Percentiles rank a stretch among this genome's conserved stretches.
Conservation (phyloP, 2,329 filamentous ascomycete genomes). For the Xylaria multiplex region DNA sequence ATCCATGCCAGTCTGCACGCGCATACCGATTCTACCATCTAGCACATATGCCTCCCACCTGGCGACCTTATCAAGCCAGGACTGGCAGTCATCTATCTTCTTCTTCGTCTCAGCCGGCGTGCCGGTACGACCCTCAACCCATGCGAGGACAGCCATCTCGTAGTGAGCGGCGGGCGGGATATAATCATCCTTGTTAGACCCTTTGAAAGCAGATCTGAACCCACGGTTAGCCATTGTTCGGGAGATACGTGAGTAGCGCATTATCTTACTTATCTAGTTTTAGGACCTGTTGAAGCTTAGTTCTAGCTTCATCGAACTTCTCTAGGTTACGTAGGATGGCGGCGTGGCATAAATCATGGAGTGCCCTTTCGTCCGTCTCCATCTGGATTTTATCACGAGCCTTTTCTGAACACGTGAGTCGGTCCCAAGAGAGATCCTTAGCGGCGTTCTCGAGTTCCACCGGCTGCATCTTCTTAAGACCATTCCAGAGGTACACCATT, state of each 20-base stretch:
- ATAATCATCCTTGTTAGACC: conserved; percentile 74
- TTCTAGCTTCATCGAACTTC: conserved; percentile 71
- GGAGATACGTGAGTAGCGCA: conserved; percentile 20
- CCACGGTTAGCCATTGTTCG: not conserved
- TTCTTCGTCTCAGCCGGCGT: conserved; percentile 48
- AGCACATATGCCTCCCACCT: conserved; percentile 78
- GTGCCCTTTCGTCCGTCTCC: conserved; percentile 69
- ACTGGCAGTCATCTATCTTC: conserved; percentile 69
- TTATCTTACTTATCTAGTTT: conserved; percentile 66
- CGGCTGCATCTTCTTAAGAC: conserved; percentile 79
- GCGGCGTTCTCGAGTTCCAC: conserved; percentile 72
- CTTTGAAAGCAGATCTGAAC: conserved; percentile 64
- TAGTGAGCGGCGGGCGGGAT: conserved; percentile 80
- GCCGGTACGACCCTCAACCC: conserved; percentile 70
- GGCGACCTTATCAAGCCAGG: conserved; percentile 72
- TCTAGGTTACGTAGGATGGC: conserved; percentile 73
- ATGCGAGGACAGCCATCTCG: conserved; percentile 84
- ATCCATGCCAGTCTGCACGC: conserved; percentile 74
- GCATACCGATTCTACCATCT: conserved; percentile 78
- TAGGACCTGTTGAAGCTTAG: conserved; percentile 72
- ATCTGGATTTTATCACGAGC: conserved; percentile 59
- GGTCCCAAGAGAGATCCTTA: conserved; percentile 69
- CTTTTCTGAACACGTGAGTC: conserved; percentile 64
- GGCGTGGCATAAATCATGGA: conserved; percentile 73
- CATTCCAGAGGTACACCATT: conserved; percentile 95